Base-by-base conservation (phyloP, 352 stramenopile species). In the Globisporangium lucens region DNA sequence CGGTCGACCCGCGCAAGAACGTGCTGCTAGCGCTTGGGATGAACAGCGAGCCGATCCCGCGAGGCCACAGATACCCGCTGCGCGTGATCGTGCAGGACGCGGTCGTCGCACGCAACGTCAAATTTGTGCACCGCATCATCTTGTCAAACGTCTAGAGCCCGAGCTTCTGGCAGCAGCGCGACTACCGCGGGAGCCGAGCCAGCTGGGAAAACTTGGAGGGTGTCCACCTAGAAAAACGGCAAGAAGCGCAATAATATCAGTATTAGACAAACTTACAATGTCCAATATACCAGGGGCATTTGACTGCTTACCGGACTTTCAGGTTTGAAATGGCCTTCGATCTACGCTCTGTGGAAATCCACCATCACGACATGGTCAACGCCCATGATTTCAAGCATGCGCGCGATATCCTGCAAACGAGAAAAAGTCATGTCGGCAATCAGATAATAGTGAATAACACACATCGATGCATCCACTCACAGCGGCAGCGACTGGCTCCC, bases 11-110 rank as follows among this genome's bases (percentile, higher is more conserved):
- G 13, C 89, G 94, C 59, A 97, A 97, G 33, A 98, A 99, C 67
- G 94, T 98, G 7, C 78, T 99, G 59, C 72, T 99, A 20, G 97
- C 96, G 4, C 99, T 99, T 65, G 95, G 99, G 85, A 99, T 99
- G 97, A 99, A 99, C 73, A 97, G 84, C 9, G 83, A 93, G 68
- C 83, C 82, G 4, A 91, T 97, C 56, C 90, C 93, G 10, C 84
- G 93, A 2, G 97, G 99, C 75, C 98, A 99, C 72, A 97, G 98
- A 6, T 99, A 91, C 73, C 98, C 98, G 17, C 65, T 99, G 29
- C 92, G 98, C 22, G 80, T 97, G 24, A 97, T 99, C 52, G 94
- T 99, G 10, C 98, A 97, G 7, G 98, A 97, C 3, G 94, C 84
- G 33, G 91, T 98, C 12, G 97, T 93, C 9, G 96, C 97, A 27